Base-by-base conservation (phyloP, 148 eudicot species). In the Rhododendron mucronatum region DNA sequence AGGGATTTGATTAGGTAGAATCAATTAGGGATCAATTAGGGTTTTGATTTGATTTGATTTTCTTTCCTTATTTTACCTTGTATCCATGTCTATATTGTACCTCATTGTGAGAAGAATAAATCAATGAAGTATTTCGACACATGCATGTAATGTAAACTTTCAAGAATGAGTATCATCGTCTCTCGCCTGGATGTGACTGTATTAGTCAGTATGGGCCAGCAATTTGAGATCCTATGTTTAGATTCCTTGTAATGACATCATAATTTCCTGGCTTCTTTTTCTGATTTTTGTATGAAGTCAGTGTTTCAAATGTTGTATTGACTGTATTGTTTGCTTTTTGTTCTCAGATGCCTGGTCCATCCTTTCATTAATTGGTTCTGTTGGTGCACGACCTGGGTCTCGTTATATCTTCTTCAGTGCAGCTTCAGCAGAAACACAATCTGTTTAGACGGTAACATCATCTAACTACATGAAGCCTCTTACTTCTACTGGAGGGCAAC, bases 381-480 rank as follows among this genome's bases (percentile, higher is more conserved):
- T 87, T 85, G 86, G 87, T 69, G 80, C 89, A 83, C 97, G 90
- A 84, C 79, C 57, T 26, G 89, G 87, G 26, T n/a, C n/a, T n/a
- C n/a, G n/a, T n/a, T 88, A 85, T 86, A 78, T 86, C 97, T 78
- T 92, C 94, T 85, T 84, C 94, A 37, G 78, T 90, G 26, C 95
- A 87, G 82, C 90, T 89, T 83, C 96, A 92, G 45, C 89, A 91
- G 47, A 91, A 95, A 79, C 91, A 86, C 35, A 53, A 86, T 86
- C 69, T 79, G 86, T 61, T 69, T 85, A 61, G 98, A 95, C 86
- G 81, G 80, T 87, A n/a, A 88, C 87, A 77, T 69, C 85, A 55
- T 92, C 90, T 82, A 91, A 85, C 85, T 89, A 86, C 85, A 39
- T 89, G 53, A 95, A 92, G 90, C 95, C 94, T 81, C 86, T 86